Percentiles rank a stretch among this genome's conserved stretches.
Conservation (phyloP, 352 stramenopile species). For the Phytophthora ramorum region DNA sequence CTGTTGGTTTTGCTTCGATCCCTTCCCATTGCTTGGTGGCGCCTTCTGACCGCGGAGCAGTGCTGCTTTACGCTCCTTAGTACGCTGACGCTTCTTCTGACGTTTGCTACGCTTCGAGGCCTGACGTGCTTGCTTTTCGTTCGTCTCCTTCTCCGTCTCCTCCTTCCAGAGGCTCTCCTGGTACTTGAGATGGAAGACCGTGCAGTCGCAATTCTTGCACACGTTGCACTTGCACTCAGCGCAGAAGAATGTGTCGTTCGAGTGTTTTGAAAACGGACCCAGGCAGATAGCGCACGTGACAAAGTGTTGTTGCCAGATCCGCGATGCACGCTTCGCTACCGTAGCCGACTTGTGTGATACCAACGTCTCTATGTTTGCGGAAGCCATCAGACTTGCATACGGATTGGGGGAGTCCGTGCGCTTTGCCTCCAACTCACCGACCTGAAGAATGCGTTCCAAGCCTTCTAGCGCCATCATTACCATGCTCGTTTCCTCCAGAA, state of each 20-base stretch:
- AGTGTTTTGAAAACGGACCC: slow-evolving; percentile 95
- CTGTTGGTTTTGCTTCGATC: slow-evolving; percentile 42
- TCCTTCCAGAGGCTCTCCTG: slow-evolving; percentile 96
- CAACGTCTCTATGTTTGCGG: slow-evolving; percentile 93
- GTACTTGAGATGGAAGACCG: slow-evolving; percentile 98
- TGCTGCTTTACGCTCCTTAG: slow-evolving; percentile 83
- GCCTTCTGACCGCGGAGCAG: slow-evolving; percentile 51
- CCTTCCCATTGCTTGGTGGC: slow-evolving; percentile 32
- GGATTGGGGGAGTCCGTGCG: slow-evolving; percentile 86
- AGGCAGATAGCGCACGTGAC: slow-evolving; percentile 97
- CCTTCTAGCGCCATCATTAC: slow-evolving; percentile 99
- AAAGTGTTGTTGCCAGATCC: slow-evolving; percentile 99
- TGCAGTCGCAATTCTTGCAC: slow-evolving; percentile 97
- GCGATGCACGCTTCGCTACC: slow-evolving; percentile 94
- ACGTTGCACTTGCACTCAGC: slow-evolving; percentile 99
- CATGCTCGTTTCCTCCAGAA: slow-evolving; percentile 97
- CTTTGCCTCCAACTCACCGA: slow-evolving; percentile 92
- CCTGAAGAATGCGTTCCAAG: slow-evolving; percentile 96
- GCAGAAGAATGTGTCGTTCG: slow-evolving; percentile 96
- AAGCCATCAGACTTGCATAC: slow-evolving; percentile 90
- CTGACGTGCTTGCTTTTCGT: slow-evolving; percentile 90
- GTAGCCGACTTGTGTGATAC: slow-evolving; percentile 95
- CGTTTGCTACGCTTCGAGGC: slow-evolving; percentile 87
- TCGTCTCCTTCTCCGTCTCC: slow-evolving; percentile 92
- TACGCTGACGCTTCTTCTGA: slow-evolving; percentile 86